A percentile compares a stretch with the other conserved stretches of the same genome.
These are phyloP conservation scores for Tricholoma furcatifolium DNA, from an alignment of 768 basidiomycete genomes.

Conservation along the genomic window DNA sequence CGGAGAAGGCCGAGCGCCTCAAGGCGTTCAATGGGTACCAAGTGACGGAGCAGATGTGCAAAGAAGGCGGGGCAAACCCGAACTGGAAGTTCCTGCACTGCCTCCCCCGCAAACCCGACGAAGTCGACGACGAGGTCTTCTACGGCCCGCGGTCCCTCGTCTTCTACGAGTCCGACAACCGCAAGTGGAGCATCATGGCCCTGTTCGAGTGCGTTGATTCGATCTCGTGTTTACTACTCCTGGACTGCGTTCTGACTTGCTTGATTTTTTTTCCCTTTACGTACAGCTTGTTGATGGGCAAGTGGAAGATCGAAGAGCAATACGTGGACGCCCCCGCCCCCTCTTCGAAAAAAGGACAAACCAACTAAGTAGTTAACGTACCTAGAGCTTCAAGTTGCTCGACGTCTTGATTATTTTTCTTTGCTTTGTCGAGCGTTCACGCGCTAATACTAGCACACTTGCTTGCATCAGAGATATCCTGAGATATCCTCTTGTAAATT, in stretches of 20 bases:
- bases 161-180: constrained; percentile 94
- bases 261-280: neutral
- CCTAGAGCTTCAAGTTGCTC: too few species aligned
- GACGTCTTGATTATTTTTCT: too few species aligned
- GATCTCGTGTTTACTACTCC: too few species aligned
- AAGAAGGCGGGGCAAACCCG: constrained; percentile 75
- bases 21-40: constrained; percentile 91
- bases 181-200: constrained; percentile 97
- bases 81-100: constrained; percentile 97
- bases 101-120: constrained; percentile 86
- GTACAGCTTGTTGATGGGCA: constrained; percentile 7
- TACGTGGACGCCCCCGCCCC: neutral
- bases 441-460: too few species aligned
- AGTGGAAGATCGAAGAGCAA: constrained; percentile 10
- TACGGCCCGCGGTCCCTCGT: constrained; percentile 90
- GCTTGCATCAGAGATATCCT: too few species aligned
- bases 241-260: too few species aligned
- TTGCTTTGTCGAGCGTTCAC: too few species aligned
- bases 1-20: constrained; percentile 83
- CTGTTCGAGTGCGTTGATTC: constrained; percentile 70
- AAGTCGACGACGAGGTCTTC: constrained; percentile 97
- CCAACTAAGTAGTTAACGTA: too few species aligned
- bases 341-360: neutral
- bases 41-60: constrained; percentile 86
- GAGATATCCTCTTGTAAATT: too few species aligned